Conservation (phyloP, 257 asterid genomes). For the Oldenlandia corymbosa region DNA sequence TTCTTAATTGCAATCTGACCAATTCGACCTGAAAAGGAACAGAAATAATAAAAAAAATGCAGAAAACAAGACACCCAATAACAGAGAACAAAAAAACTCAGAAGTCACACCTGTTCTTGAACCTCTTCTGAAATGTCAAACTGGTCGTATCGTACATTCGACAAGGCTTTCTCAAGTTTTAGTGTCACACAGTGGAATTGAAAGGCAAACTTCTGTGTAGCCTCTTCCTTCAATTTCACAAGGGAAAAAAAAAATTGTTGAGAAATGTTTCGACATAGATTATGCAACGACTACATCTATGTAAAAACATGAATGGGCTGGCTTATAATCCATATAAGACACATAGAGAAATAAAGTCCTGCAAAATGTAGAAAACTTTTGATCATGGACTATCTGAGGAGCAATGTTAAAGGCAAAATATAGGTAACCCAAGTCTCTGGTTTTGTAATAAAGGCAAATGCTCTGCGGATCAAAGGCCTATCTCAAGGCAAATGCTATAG, state of each 20-base stretch:
- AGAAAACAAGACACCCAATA: background rate
- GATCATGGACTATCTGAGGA: background rate
- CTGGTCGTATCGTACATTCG: conserved; percentile 50
- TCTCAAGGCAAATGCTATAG: background rate
- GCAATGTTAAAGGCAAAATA: background rate
- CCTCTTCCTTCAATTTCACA: conserved; percentile 52
- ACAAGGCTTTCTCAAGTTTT: conserved; percentile 77
- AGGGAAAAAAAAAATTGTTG: conserved; percentile 17
- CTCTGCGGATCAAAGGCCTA: background rate
- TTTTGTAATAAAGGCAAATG: background rate
- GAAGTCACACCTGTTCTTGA: conserved; percentile 94
- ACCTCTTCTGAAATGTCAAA: conserved; percentile 93
- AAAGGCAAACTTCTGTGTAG: conserved; percentile 49
- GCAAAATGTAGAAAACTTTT: background rate
- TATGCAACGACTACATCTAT: background rate
- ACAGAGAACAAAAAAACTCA: conserved; percentile 15
- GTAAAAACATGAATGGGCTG: background rate
- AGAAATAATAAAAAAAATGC: conserved; percentile 18
- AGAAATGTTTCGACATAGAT: conserved; percentile 17
- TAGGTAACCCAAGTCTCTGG: background rate
- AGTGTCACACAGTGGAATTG: conserved; percentile 88
- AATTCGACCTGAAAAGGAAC: conserved; percentile 50
- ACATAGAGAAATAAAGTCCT: background rate
- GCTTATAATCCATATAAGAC: background rate
- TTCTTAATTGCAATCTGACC: conserved; percentile 67